Percentiles rank a stretch among this genome's conserved stretches.
These are phyloP conservation scores for Cladobotryum protrusum DNA, from an alignment of 2,329 filamentous ascomycete genomes.

Conservation along the genomic window DNA sequence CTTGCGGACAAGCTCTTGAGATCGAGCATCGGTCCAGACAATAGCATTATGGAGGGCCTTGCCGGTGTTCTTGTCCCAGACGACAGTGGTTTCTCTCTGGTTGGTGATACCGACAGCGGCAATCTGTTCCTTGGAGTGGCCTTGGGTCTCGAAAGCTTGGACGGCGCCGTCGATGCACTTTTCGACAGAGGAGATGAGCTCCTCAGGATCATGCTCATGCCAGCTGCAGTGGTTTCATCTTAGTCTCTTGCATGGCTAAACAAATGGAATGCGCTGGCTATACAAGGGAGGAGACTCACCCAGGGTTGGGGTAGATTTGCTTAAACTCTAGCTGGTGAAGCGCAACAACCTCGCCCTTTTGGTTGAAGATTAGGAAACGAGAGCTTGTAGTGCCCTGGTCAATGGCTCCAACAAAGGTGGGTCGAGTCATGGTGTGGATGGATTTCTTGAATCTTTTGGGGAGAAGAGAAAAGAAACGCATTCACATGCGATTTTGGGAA, in stretches of 20 bases:
- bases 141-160: slow-evolving; percentile 59
- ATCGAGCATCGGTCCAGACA: slow-evolving; percentile 80
- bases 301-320: slow-evolving; percentile 68
- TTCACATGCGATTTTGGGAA: not conserved
- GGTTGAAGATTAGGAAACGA: slow-evolving; percentile 72
- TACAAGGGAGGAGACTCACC: slow-evolving; percentile 46
- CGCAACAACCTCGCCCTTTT: slow-evolving; percentile 60
- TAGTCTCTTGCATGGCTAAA: not conserved
- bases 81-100: slow-evolving; percentile 74
- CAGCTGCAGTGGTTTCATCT: slow-evolving; percentile 45
- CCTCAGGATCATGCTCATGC: slow-evolving; percentile 78
- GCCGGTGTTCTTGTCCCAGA: slow-evolving; percentile 73
- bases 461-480: slow-evolving; percentile 16
- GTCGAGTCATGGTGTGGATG: slow-evolving; percentile 25
- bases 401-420: slow-evolving; percentile 64
- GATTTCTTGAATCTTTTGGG: slow-evolving; percentile 12
- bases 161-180: slow-evolving; percentile 71
- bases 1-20: slow-evolving; percentile 64
- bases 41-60: slow-evolving; percentile 75
- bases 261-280: not conserved
- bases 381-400: slow-evolving; percentile 76
- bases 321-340: slow-evolving; percentile 71
- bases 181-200: slow-evolving; percentile 66
- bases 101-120: slow-evolving; percentile 75
- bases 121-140: slow-evolving; percentile 62